Base-by-base conservation (phyloP, 805 yeast species). In the Ogataea minuta region DNA sequence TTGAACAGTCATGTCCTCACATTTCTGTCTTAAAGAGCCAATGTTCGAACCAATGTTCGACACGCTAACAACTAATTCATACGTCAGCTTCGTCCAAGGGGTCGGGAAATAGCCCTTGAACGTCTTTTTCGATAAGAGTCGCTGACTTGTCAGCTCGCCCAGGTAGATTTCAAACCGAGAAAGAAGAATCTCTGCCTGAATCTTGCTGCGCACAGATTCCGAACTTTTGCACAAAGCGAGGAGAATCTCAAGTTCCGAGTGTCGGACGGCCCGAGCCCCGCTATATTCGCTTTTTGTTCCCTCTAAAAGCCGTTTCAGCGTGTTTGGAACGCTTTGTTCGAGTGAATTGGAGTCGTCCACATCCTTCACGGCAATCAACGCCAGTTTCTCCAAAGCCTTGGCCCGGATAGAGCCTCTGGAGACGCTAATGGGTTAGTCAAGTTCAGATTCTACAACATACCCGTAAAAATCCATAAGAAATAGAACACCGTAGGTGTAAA, bases 141-240 rank as follows among this genome's bases (percentile, higher is more conserved):
- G 50, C 48, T 73, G 79, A 10, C 46, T 49, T 9, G 73, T 71
- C 21, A 72, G 58, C 32, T 72, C 76, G 26, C 65, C 45, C 23
- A 81, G 60, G 48, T 77, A 77, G 11, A 55, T 45, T 6, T 67
- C 57, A 34, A 81, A 64, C 42, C 74, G 71, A 6, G 62, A 59
- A n/a, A 74, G 52, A 23, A 79, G 54, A 8, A 60, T 42, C 10
- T 60, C 52, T 4, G 76, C 81, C 29, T 74, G 75, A 5, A 46
- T 52, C 16, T 56, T 54, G 38, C 62, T 66, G 40, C 55, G 54
- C 39, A 70, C 50, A 23, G 48, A 46, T 3, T 53, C 45, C 6
- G 77, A 66, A 10, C 77, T 62, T 19, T 65, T 64, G 44, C 82
- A 76, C 19, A 83, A 59, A 0, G 87, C 84, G 31, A 74, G 48